phyloP scores from a whole-genome alignment of 2,329 filamentous ascomycete species.

The Xylariaceae sp. region DNA sequence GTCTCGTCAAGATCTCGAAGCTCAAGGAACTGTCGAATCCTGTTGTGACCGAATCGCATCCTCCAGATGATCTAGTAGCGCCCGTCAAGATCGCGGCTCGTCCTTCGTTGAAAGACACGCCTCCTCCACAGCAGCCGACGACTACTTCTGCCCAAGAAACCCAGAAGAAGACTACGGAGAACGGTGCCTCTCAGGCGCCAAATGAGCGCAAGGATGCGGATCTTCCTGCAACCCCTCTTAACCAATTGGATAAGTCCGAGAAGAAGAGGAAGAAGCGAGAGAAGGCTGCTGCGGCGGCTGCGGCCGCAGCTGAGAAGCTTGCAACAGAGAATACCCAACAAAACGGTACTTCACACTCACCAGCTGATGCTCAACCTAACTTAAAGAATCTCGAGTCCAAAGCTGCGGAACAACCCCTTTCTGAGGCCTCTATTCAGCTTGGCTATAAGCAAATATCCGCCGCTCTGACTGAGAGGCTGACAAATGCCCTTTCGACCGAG shows the following conservation, averaged over 20 bases:
- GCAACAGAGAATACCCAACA: slow-evolving; percentile 35
- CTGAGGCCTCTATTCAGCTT: slow-evolving; percentile 46
- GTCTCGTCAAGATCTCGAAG: slow-evolving; percentile 70
- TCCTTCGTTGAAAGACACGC: slow-evolving; percentile 26
- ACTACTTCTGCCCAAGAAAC: slow-evolving; percentile 22
- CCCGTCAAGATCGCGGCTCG: slow-evolving; percentile 26
- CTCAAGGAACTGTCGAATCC: slow-evolving; percentile 52
- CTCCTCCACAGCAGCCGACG: slow-evolving; percentile 18
- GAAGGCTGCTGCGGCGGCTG: slow-evolving; percentile 54
- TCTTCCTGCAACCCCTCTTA: slow-evolving; percentile 23
- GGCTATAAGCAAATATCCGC: slow-evolving; percentile 53
- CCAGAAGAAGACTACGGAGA: slow-evolving; percentile 25
- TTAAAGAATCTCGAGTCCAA: slow-evolving; percentile 32
- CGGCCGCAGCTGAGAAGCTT: slow-evolving; percentile 42
- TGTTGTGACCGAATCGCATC: slow-evolving; percentile 44
- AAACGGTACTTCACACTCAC: slow-evolving; percentile 36
- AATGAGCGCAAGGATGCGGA: slow-evolving; percentile 30
- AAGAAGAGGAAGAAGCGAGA: slow-evolving; percentile 32
- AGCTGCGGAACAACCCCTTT: slow-evolving; percentile 18
- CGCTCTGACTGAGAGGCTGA: slow-evolving; percentile 46
- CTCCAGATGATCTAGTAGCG: slow-evolving; percentile 37
- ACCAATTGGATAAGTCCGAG: slow-evolving; percentile 31
- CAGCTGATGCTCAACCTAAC: slow-evolving; percentile 31
- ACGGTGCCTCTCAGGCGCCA: slow-evolving; percentile 14
- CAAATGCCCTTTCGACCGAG: slow-evolving; percentile 42